Conservation (phyloP, 495 filamentous ascomycete genomes). For the Hypoxylon intermedium region DNA sequence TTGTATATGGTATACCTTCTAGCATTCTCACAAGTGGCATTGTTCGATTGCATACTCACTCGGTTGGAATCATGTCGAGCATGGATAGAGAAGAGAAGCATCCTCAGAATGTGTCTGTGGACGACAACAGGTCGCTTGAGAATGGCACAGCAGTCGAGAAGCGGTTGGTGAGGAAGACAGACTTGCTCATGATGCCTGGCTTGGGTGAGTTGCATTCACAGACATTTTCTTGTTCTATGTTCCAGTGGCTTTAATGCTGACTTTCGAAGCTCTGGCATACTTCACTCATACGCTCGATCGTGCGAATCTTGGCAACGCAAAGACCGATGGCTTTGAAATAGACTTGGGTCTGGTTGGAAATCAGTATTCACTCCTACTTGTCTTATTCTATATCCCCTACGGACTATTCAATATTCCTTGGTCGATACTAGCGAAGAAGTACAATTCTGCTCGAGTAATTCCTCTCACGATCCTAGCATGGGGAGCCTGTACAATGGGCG, state of each 20-base stretch:
- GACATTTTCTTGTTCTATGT: too few relatives aligned
- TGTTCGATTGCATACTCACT: too few relatives aligned
- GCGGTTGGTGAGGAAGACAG: slow-evolving; percentile 37
- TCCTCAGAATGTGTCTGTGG: slow-evolving; percentile 3
- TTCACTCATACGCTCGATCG: slow-evolving; percentile 44
- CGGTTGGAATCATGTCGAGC: slow-evolving; percentile 8
- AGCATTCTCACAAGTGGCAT: not conserved
- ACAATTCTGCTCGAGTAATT: slow-evolving; percentile 23
- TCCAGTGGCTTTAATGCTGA: not conserved
- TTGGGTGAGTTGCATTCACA: slow-evolving; percentile 7
- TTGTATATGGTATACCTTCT: not conserved
- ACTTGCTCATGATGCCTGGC: slow-evolving; percentile 39
- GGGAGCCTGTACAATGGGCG: slow-evolving; percentile 48
- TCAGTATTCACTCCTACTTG: slow-evolving; percentile 37
- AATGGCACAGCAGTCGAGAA: slow-evolving; percentile 2
- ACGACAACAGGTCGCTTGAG: slow-evolving; percentile 14
- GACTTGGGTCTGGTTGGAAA: slow-evolving; percentile 40
- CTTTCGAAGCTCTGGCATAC: slow-evolving; percentile 39
- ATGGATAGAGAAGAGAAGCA: slow-evolving; percentile 16
- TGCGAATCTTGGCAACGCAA: slow-evolving; percentile 54
- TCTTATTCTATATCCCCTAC: slow-evolving; percentile 42
- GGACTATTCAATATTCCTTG: slow-evolving; percentile 21
- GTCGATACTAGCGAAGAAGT: slow-evolving; percentile 17
- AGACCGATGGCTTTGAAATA: slow-evolving; percentile 42
- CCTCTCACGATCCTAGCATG: slow-evolving; percentile 40